Conservation (phyloP, 371 early-diverging fungal species). For the Mucor sp. region DNA sequence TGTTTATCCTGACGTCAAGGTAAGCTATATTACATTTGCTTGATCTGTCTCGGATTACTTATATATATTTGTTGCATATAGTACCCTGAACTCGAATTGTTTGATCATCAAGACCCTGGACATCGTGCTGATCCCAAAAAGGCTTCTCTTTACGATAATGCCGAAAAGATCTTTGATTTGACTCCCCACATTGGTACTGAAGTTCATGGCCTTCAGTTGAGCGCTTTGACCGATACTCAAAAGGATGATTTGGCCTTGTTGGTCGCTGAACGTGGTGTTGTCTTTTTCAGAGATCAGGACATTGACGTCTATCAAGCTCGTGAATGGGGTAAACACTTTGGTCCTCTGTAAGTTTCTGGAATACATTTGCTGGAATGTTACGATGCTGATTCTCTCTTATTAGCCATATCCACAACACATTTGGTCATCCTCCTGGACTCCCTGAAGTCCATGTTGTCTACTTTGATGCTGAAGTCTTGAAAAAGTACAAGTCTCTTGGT, state of each 20-base stretch:
- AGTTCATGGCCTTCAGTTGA: slow-evolving; percentile 60
- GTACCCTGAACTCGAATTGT: slow-evolving; percentile 38
- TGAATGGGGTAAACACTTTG: slow-evolving; percentile 56
- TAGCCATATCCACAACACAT: slow-evolving; percentile 35
- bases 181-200: slow-evolving; percentile 73
- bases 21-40: not conserved
- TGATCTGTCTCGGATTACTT: not conserved
- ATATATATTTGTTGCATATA: slow-evolving; percentile 9
- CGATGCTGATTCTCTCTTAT: not conserved
- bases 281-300: slow-evolving; percentile 68
- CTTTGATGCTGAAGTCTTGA: slow-evolving; percentile 24
- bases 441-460: slow-evolving; percentile 38
- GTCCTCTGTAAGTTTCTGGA: slow-evolving; percentile 39
- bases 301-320: slow-evolving; percentile 55
- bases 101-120: slow-evolving; percentile 46
- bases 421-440: slow-evolving; percentile 34
- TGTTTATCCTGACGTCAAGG: slow-evolving; percentile 42
- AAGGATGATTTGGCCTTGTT: slow-evolving; percentile 62
- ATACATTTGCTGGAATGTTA: not conserved
- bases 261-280: slow-evolving; percentile 66
- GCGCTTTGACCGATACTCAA: slow-evolving; percentile 57
- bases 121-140: slow-evolving; percentile 60
- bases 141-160: slow-evolving; percentile 56
- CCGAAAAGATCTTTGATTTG: slow-evolving; percentile 61
- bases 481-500: slow-evolving; percentile 4